Base-by-base conservation (phyloP, 1,139 yeast genomes). In the Nadsonia commutata region DNA sequence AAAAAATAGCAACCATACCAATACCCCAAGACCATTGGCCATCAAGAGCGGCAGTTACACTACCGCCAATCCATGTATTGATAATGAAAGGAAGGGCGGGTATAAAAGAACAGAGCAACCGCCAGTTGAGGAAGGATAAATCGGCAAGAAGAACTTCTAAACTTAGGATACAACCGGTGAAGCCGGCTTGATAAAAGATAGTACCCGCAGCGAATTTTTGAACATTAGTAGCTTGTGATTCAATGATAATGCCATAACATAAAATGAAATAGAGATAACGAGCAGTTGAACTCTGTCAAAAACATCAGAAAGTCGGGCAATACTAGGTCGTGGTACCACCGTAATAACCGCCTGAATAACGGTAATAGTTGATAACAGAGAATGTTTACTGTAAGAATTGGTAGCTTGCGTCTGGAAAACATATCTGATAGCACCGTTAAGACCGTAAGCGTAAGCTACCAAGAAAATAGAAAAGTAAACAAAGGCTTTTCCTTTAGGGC, bases 1-100 rank as follows among this genome's bases (percentile, higher is more conserved):
- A 70, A 48, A 81, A 78, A 55, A 79, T 77, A 1, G 86, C 86
- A 82, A 83, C 81, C 72, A 80, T 79, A 37, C 80, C 88, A 52
- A 80, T 76, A 52, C 79, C 78, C 76, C 79, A 80, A 36, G 73
- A 68, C 93, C 93, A 80, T 38, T 65, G 54, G 38, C 54, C 49
- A 43, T 63, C 67, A 36, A 64, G 57, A 8, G 61, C 66, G 3
- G 56, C 51, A 9, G 73, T 64, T 40, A 80, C 64, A 50, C 76
- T 66, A 55, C 86, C 88, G 19, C 78, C 62, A 43, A 80, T 69
- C 90, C 90, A 81, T 17, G 90, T 78, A 57, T 79, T 81, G 59
- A 81, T 78, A 51, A 81, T 74, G 52, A 71, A 76, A 2, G 90
- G 90, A 52, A 74, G 65, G 4, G 83, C 75, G 18, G 86, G 85